These are phyloP conservation scores for Scorias spongiosa DNA, from an alignment of 2,329 filamentous ascomycete genomes.

Conservation along the genomic window DNA sequence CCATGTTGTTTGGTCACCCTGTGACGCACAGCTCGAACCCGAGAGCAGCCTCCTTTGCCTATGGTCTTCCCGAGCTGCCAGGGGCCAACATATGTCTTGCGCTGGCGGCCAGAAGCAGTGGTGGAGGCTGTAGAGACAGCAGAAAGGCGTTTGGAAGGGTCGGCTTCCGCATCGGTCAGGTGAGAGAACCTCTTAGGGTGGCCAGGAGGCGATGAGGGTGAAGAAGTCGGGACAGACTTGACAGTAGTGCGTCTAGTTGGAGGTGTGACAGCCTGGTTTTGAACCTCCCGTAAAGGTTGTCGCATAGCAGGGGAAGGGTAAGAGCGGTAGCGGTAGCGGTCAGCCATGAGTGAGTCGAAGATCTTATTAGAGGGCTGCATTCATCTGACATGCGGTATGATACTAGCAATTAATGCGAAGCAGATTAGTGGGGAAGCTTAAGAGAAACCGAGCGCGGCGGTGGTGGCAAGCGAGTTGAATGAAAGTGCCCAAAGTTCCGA, in stretches of 20 bases:
- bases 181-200: constrained; percentile 41
- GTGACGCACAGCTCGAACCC: constrained; percentile 76
- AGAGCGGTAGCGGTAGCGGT: constrained; percentile 12
- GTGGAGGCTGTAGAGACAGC: constrained; percentile 42
- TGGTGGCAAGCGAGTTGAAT: too few relatives aligned
- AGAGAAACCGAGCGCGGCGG: too few relatives aligned
- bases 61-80: constrained; percentile 86
- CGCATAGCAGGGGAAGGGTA: constrained; percentile 9
- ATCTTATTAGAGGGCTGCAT: not conserved
- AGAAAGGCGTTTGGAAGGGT: constrained; percentile 36
- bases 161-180: constrained; percentile 29
- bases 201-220: constrained; percentile 16
- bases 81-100: constrained; percentile 70
- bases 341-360: constrained; percentile 13
- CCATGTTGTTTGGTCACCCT: constrained; percentile 59
- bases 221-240: constrained; percentile 9
- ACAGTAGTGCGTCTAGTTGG: constrained; percentile 5
- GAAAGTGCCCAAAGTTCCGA: too few relatives aligned
- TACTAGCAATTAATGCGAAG: too few relatives aligned
- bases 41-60: constrained; percentile 76
- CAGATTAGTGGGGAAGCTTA: too few relatives aligned
- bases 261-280: constrained; percentile 16
- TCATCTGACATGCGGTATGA: not conserved
- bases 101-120: constrained; percentile 35
- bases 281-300: constrained; percentile 17